A percentile compares a stretch with the other conserved stretches of the same genome.
Conservation (phyloP, 192 early-diverging fungal species). For the Coemansia sp. region DNA sequence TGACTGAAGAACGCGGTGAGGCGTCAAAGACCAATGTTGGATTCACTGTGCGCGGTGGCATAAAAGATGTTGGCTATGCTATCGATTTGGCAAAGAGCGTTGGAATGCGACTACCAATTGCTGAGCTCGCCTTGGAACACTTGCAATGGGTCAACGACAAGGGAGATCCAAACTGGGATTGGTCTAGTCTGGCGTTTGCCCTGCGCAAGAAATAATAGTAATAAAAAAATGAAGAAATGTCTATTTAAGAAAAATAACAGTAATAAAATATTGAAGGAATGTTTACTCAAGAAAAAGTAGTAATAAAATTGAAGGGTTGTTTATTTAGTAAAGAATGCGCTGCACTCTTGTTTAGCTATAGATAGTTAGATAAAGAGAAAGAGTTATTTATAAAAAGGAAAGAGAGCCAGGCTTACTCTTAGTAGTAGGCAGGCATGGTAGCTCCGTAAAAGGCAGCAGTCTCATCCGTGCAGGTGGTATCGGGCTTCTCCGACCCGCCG, state of each 20-base stretch:
- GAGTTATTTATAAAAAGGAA: conserved; percentile 5
- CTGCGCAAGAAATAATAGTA: conserved; percentile 22
- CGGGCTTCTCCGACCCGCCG: conserved; percentile 18
- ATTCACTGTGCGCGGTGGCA: conserved; percentile 34
- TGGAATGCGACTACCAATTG: conserved; percentile 31
- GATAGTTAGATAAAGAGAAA: neutral
- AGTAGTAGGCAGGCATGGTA: conserved; percentile 26
- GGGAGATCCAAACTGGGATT: conserved; percentile 45
- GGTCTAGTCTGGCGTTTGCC: conserved; percentile 36
- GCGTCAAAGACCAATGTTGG: conserved; percentile 43
- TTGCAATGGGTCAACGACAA: conserved; percentile 44
- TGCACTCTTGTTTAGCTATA: conserved; percentile 15
- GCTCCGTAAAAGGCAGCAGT: conserved; percentile 11
- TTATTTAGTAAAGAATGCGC: conserved; percentile 10
- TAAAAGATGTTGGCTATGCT: conserved; percentile 49
- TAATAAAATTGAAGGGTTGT: neutral
- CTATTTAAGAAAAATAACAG: too few species aligned
- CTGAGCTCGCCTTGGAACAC: conserved; percentile 38
- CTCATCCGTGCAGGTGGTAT: conserved; percentile 38
- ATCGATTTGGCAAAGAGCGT: conserved; percentile 41
- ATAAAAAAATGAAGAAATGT: too few species aligned
- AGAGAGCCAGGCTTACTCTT: conserved; percentile 6
- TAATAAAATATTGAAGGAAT: too few species aligned
- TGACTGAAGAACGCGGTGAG: conserved; percentile 30
- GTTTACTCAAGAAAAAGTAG: neutral